Evolutionary conservation across 1,139 yeast genomes (phyloP).

Genomic region (Saccharomyces uvarum): DNA sequence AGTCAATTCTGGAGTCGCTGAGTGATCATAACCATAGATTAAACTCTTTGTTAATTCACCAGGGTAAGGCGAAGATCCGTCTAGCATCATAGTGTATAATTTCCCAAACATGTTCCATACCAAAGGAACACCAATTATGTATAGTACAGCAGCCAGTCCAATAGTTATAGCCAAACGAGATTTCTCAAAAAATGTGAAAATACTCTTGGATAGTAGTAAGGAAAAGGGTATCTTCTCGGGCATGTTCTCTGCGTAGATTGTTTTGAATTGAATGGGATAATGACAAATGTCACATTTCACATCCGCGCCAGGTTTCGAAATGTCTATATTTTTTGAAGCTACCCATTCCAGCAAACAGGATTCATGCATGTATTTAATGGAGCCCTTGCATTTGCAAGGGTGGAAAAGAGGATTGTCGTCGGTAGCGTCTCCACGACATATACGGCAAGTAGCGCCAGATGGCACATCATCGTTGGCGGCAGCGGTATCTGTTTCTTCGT

Average conservation of each 20-base stretch:
- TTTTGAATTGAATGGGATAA: constrained; percentile 62
- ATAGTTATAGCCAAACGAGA: constrained; percentile 33
- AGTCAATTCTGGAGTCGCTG: constrained; percentile 4
- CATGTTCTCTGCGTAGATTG: constrained; percentile 63
- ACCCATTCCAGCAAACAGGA: constrained; percentile 90
- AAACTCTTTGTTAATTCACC: constrained; percentile 38
- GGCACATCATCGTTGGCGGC: constrained; percentile 9
- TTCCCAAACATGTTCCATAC: constrained; percentile 50
- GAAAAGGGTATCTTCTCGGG: constrained; percentile 56
- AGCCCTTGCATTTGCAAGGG: constrained; percentile 92
- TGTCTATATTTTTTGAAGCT: constrained; percentile 30
- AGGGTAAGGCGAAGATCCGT: constrained; percentile 41
- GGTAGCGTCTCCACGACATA: constrained; percentile 89
- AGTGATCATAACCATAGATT: constrained; percentile 40
- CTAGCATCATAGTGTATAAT: constrained; percentile 47
- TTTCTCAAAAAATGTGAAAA: constrained; percentile 22
- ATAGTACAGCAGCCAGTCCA: constrained; percentile 36
- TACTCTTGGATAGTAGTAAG: constrained; percentile 39
- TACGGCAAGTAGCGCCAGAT: constrained; percentile 62
- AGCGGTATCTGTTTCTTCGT: not conserved
- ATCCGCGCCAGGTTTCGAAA: constrained; percentile 33
- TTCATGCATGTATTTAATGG: constrained; percentile 88
- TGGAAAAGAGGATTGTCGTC: constrained; percentile 71
- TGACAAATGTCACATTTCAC: constrained; percentile 86
- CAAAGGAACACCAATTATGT: constrained; percentile 49